These are phyloP conservation scores for Tephrocybe sp. DNA, from an alignment of 768 basidiomycete genomes.

Conservation along the genomic window DNA sequence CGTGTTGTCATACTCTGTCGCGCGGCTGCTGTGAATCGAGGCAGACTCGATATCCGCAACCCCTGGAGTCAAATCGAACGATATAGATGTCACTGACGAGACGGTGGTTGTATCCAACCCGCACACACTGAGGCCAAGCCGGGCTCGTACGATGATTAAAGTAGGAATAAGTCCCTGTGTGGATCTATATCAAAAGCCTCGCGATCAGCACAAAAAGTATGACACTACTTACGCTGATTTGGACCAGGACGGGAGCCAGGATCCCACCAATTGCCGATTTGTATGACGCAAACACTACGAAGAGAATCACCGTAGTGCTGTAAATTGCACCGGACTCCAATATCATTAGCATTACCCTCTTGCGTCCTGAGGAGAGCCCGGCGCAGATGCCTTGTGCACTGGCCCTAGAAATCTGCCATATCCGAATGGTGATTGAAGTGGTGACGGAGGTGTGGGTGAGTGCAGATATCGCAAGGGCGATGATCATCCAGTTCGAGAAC, in stretches of 20 bases:
- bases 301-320: slow-evolving; percentile 1
- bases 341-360: slow-evolving; percentile 1
- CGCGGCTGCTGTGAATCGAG: background rate
- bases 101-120: background rate
- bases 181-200: background rate
- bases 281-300: background rate
- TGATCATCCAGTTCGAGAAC: background rate
- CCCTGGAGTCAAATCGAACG: background rate
- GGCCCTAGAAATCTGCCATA: slow-evolving; percentile 2
- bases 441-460: background rate
- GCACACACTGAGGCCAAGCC: slow-evolving; percentile 4
- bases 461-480: background rate
- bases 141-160: slow-evolving; percentile 7
- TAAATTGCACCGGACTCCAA: slow-evolving; percentile 10
- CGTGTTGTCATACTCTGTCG: background rate
- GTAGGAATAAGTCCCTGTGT: slow-evolving; percentile 7
- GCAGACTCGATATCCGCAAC: background rate
- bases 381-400: background rate
- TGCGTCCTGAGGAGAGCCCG: background rate
- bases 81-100: background rate
- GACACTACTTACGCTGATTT: background rate
- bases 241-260: slow-evolving; percentile 3
- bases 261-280: slow-evolving; percentile 1
- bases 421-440: background rate
- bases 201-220: background rate